Percentiles rank a stretch among this genome's conserved stretches.
phyloP scores from a whole-genome alignment of 805 yeast genomes.

The Blastobotrys terrestris region DNA sequence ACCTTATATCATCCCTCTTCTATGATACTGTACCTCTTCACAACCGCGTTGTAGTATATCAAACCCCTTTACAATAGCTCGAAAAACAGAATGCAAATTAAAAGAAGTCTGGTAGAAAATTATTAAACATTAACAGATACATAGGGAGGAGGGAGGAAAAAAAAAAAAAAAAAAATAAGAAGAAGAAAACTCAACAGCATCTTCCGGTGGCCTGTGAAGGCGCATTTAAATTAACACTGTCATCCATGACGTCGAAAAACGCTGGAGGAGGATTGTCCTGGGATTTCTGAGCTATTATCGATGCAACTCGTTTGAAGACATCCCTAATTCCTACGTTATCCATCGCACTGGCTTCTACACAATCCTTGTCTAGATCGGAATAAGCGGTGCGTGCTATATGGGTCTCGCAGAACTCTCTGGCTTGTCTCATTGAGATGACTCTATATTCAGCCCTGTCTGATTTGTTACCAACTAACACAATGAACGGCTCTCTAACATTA shows the following conservation, averaged over 20 bases:
- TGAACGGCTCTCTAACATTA: constrained; percentile 38
- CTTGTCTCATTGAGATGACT: background rate
- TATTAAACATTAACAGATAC: constrained; percentile 1
- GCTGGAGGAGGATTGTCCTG: background rate
- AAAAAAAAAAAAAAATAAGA: background rate
- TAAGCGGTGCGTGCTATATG: background rate
- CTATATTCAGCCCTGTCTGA: constrained; percentile 27
- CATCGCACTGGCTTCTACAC: background rate
- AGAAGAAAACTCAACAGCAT: background rate
- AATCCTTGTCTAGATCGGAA: background rate
- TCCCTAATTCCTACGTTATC: background rate
- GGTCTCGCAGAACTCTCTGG: background rate
- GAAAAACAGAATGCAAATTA: too few relatives aligned
- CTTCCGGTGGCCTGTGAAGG: background rate
- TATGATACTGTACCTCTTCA: too few relatives aligned
- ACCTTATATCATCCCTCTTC: too few relatives aligned
- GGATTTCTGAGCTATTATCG: background rate
- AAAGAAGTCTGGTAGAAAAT: too few relatives aligned
- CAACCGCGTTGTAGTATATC: too few relatives aligned
- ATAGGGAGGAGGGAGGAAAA: too few relatives aligned
- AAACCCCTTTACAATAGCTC: too few relatives aligned
- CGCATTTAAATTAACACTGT: background rate
- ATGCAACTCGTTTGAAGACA: background rate
- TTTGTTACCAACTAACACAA: constrained; percentile 51
- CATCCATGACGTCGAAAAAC: background rate